Conservation (phyloP, 441 rosid species). For the Gossypium lobatum region DNA sequence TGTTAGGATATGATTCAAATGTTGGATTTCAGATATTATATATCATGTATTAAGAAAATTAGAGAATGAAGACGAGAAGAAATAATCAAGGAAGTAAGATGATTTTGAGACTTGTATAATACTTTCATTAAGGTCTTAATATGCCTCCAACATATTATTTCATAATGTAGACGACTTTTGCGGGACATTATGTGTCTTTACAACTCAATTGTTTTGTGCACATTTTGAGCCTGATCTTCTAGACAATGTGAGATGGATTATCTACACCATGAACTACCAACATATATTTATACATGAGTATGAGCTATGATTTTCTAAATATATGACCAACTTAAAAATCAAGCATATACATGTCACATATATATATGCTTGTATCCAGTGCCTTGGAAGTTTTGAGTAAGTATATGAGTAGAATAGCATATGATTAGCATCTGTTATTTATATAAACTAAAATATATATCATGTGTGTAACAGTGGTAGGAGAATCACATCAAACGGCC, state of each 20-base stretch:
- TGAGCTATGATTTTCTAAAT: background rate
- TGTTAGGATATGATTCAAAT: background rate
- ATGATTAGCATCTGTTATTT: too few relatives aligned
- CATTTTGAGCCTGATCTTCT: background rate
- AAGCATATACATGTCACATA: background rate
- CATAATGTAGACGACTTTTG: background rate
- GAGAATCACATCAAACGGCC: constrained; percentile 48
- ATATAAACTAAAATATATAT: too few relatives aligned
- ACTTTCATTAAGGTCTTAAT: background rate
- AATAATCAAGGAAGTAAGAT: background rate
- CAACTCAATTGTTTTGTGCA: background rate
- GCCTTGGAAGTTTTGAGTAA: background rate
- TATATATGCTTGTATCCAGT: background rate
- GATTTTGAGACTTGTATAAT: background rate
- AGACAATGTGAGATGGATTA: background rate
- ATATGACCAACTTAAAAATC: background rate
- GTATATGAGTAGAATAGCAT: too few relatives aligned
- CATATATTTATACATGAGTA: background rate
- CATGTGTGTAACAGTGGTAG: constrained; percentile 36
- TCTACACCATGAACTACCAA: background rate
- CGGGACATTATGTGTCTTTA: background rate
- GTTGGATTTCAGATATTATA: background rate
- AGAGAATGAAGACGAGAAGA: background rate
- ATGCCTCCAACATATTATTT: too few relatives aligned
- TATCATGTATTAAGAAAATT: background rate